These are phyloP conservation scores for Macrophomina pseudophaseolina DNA, from an alignment of 2,329 filamentous ascomycete species.

Conservation along the genomic window DNA sequence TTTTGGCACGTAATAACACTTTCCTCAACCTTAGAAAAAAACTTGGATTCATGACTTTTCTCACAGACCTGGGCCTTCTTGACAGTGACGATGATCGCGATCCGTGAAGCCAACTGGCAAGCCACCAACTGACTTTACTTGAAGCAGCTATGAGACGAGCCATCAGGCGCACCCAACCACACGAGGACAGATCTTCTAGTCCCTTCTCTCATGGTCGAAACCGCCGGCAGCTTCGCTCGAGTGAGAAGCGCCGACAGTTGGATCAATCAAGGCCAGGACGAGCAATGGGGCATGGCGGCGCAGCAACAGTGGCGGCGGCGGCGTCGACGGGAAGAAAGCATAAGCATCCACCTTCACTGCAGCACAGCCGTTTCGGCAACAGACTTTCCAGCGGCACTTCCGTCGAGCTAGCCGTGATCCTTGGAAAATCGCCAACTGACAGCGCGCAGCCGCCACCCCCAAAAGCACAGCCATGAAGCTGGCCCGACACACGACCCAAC, in stretches of 20 bases:
- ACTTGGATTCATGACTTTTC: slow-evolving; percentile 4
- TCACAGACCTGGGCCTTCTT: background rate
- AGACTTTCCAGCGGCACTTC: slow-evolving; percentile 5
- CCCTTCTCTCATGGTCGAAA: background rate
- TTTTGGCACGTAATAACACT: slow-evolving; percentile 13
- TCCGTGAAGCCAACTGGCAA: background rate
- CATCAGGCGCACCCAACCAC: background rate
- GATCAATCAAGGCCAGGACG: background rate
- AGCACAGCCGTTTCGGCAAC: slow-evolving; percentile 3
- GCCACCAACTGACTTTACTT: background rate
- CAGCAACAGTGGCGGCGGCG: background rate
- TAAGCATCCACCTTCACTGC: slow-evolving; percentile 3
- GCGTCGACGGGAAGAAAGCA: background rate
- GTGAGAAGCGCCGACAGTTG: background rate
- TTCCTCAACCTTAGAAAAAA: slow-evolving; percentile 12
- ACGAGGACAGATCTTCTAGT: background rate
- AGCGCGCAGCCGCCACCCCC: background rate
- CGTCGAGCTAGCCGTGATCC: background rate
- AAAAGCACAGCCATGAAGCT: slow-evolving; percentile 13
- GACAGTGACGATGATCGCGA: background rate
- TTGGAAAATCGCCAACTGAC: background rate
- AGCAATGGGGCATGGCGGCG: background rate
- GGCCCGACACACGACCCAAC: slow-evolving; percentile 6
- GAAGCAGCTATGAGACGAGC: slow-evolving; percentile 7
- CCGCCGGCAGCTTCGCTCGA: background rate